Evolutionary conservation across 768 basidiomycete species (phyloP), one percentile per base, ranked within the genome.

Genomic region (Candolleomyces aberdarensis): DNA sequence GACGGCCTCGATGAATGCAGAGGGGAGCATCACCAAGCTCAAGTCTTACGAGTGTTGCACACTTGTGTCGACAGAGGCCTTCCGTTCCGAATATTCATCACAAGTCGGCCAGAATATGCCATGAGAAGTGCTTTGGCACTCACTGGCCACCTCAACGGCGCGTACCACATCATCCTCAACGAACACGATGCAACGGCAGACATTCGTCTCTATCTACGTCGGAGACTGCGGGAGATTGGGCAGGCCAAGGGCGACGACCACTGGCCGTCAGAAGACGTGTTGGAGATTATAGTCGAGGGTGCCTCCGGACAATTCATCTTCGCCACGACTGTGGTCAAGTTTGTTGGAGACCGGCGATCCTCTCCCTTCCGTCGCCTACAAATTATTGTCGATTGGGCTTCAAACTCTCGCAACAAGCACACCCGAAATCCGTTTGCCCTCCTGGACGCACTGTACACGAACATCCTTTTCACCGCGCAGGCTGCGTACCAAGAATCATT

Each of bases 231-330:
- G 44, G 44, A 46, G 14, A 46, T 46, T 19, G 44, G 44, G 5
- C 5, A 32, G 32, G 32, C 32, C 32, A 32, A 46, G 19, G 19
- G 19, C 5, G 15, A 46, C 44, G 19, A 14, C 44, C 44, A 46
- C 15, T 62, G 61, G 61, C 56, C 56, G 4, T 29, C 61, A 15
- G 50, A 62, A 17, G 9, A 7, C 7, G 26, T 57, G 7, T n/a
- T 57, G 5, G 50, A 11, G 8, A 31, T 14, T 2, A 39, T 62
- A 11, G 19, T 46, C 1, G 29, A 20, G 1, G 29, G 17, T 5
- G 49, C 61, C 5, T 62, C 56, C 0, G 61, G 61, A 0, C 50
- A 51, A 22, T 58, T 62, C 48, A 55, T 49, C 22, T 62, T 52
- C 39, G 56, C 41, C 9, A 32, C 56, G 17, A 46, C 26, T 11